Evolutionary conservation across 31 red algal species (phyloP).

Genomic region (Odonthalia washingtoniensis): DNA sequence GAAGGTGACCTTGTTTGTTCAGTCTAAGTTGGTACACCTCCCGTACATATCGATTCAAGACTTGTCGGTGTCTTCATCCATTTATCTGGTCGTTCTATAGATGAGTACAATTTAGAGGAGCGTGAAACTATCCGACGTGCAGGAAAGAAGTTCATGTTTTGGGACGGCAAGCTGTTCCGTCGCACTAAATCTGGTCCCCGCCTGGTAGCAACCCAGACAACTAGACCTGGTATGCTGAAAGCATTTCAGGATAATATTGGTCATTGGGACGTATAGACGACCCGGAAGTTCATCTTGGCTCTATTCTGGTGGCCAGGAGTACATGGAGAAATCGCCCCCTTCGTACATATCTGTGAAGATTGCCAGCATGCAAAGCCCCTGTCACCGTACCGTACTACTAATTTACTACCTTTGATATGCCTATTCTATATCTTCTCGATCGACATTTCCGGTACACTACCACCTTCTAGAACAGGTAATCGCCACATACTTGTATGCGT

Average conservation of each 20-base stretch:
- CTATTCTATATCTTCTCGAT: no score
- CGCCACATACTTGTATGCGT: no score
- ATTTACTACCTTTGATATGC: no score
- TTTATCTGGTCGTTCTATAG: neutral
- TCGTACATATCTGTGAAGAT: neutral
- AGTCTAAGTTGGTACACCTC: neutral
- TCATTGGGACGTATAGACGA: neutral
- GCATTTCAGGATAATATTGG: neutral
- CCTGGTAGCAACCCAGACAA: no score
- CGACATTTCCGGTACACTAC: no score
- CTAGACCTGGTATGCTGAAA: neutral
- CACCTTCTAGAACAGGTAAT: no score
- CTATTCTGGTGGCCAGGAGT: no score
- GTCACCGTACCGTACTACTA: no score
- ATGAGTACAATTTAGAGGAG: neutral
- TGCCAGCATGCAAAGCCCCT: no score
- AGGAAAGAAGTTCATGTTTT: neutral
- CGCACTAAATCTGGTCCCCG: neutral
- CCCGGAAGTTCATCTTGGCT: neutral
- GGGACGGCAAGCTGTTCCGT: neutral
- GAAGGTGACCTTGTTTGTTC: no score
- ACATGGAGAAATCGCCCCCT: neutral
- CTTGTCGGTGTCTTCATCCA: neutral
- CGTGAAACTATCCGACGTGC: neutral
- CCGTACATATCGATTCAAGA: neutral